Evolutionary conservation across 805 yeast genomes (phyloP).

Genomic region (Cyberlindnera bimundalis): DNA sequence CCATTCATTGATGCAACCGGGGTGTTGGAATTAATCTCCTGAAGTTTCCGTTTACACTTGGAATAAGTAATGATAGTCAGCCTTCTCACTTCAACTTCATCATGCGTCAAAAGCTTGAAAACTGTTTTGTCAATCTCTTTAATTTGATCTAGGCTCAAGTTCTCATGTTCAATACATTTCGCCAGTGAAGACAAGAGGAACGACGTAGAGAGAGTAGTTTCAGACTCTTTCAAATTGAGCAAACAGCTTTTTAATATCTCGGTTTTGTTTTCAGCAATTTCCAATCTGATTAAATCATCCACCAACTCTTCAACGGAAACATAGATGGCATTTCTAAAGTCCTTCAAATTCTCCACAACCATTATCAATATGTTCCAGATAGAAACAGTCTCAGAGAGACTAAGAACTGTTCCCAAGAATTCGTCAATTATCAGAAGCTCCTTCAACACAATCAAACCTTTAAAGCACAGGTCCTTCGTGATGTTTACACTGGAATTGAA

Average conservation of each 20-base stretch:
- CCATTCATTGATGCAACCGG: slow-evolving; percentile 8
- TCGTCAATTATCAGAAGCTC: slow-evolving; percentile 23
- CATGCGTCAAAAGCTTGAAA: slow-evolving; percentile 16
- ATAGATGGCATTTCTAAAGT: slow-evolving; percentile 23
- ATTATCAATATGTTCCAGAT: slow-evolving; percentile 23
- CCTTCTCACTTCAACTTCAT: slow-evolving; percentile 29
- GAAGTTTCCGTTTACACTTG: slow-evolving; percentile 24
- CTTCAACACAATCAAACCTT: slow-evolving; percentile 26
- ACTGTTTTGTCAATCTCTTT: slow-evolving; percentile 22
- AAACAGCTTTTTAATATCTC: slow-evolving; percentile 19
- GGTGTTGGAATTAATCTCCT: slow-evolving; percentile 15
- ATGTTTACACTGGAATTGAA: slow-evolving; percentile 24
- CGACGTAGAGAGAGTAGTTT: slow-evolving; percentile 11
- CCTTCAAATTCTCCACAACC: slow-evolving; percentile 26
- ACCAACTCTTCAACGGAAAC: slow-evolving; percentile 27
- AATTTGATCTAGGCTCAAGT: slow-evolving; percentile 16
- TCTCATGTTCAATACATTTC: slow-evolving; percentile 21
- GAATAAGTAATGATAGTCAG: slow-evolving; percentile 26
- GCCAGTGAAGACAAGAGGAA: slow-evolving; percentile 21
- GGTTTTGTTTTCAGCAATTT: slow-evolving; percentile 2
- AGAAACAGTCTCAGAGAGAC: slow-evolving; percentile 7
- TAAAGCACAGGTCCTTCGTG: slow-evolving; percentile 24
- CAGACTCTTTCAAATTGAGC: slow-evolving; percentile 10
- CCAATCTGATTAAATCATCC: slow-evolving; percentile 20
- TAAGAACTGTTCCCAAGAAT: slow-evolving; percentile 10